Conservation (phyloP, 148 eudicot species). For the Camellia granthamiana region DNA sequence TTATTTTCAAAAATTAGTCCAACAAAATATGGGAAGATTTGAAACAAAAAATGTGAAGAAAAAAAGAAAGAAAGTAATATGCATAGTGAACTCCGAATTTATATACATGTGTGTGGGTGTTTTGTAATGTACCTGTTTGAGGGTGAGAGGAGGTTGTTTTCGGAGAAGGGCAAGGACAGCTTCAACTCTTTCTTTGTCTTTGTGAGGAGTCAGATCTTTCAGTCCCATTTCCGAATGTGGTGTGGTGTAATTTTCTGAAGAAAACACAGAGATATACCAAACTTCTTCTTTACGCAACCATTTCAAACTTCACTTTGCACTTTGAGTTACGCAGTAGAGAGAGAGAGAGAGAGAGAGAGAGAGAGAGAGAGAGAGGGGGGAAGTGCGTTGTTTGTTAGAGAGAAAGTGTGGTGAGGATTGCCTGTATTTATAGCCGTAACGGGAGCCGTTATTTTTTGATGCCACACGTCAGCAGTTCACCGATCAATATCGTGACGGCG, state of each 20-base stretch:
- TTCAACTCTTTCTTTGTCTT: conserved; percentile 46
- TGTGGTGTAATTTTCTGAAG: conserved; percentile 12
- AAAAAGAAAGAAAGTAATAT: not conserved
- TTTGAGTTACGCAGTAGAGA: not conserved
- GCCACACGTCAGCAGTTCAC: not conserved
- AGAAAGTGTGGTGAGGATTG: conserved; percentile 2
- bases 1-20: not conserved
- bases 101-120: not conserved
- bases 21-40: not conserved
- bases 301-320: not conserved
- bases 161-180: conserved; percentile 63
- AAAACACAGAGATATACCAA: conserved; percentile 38
- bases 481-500: conserved; percentile 18
- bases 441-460: conserved; percentile 36
- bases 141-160: conserved; percentile 77
- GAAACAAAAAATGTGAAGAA: not conserved
- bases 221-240: conserved; percentile 49
- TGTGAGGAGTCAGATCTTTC: conserved; percentile 39
- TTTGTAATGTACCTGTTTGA: conserved; percentile 58
- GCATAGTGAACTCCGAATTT: not conserved
- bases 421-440: conserved; percentile 43
- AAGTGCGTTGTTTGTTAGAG: not conserved
- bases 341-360: conserved; percentile 10
- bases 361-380: not conserved
- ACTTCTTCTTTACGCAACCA: conserved; percentile 39